These are phyloP conservation scores for Naegleria gruberi DNA, from an alignment of 208 protist genomes.

Conservation along the genomic window DNA sequence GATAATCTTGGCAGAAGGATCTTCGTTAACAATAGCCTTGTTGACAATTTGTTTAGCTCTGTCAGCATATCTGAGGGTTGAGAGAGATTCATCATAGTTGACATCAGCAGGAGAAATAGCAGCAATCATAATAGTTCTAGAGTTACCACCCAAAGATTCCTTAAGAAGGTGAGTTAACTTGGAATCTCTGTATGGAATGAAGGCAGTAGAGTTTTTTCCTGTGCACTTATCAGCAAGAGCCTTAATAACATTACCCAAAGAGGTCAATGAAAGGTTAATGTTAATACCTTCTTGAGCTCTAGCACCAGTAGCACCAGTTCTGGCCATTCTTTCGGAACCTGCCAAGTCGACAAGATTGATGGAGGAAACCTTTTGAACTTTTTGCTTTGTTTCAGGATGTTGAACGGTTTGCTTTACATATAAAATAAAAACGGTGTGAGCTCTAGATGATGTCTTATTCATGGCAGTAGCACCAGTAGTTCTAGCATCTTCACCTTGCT, in stretches of 20 bases:
- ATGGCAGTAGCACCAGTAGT: constrained; percentile 69
- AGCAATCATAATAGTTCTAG: constrained; percentile 42
- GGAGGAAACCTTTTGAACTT: constrained; percentile 47
- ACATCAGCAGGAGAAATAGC: constrained; percentile 38
- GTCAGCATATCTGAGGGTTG: constrained; percentile 37
- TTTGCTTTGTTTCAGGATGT: constrained; percentile 30
- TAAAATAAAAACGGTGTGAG: constrained; percentile 72
- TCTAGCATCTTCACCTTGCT: constrained; percentile 64
- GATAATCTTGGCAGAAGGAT: constrained; percentile 45
- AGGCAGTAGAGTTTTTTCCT: constrained; percentile 40
- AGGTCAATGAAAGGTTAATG: constrained; percentile 78
- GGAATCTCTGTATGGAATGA: constrained; percentile 72
- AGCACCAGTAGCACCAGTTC: constrained; percentile 63
- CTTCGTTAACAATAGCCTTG: constrained; percentile 56
- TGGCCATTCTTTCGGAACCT: constrained; percentile 70
- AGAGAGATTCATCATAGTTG: constrained; percentile 45
- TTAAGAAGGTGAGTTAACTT: constrained; percentile 58
- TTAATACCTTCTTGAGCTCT: constrained; percentile 63
- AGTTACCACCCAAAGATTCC: constrained; percentile 58
- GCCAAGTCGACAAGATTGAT: constrained; percentile 84
- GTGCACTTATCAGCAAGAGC: constrained; percentile 52
- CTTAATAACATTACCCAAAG: constrained; percentile 77
- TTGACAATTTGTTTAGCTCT: constrained; percentile 55
- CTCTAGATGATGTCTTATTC: constrained; percentile 71
- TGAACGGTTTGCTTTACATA: constrained; percentile 52